These are phyloP conservation scores for Mycena amicta DNA, from an alignment of 768 basidiomycete genomes.

Conservation along the genomic window DNA sequence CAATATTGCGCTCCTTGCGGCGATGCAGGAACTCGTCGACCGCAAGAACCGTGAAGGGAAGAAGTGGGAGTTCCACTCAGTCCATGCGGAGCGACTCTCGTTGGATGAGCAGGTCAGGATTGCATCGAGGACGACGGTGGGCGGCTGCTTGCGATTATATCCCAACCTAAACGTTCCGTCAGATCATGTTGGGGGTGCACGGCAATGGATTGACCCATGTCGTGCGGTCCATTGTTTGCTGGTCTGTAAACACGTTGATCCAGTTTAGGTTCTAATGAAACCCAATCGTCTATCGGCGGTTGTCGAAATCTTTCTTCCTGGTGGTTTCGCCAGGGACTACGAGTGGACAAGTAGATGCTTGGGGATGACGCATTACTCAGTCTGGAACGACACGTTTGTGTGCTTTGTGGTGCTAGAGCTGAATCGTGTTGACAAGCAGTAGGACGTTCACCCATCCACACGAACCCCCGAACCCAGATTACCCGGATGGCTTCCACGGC, in stretches of 20 bases:
- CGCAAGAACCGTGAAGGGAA: slow-evolving; percentile 32
- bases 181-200: slow-evolving; percentile 56
- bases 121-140: slow-evolving; percentile 55
- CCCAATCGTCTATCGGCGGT: slow-evolving; percentile 56
- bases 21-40: slow-evolving; percentile 41
- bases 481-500: slow-evolving; percentile 70
- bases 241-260: background rate
- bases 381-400: slow-evolving; percentile 55
- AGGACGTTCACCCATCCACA: slow-evolving; percentile 17
- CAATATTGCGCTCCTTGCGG: slow-evolving; percentile 43
- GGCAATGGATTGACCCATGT: slow-evolving; percentile 65
- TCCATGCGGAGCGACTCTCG: slow-evolving; percentile 49
- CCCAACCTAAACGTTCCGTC: too few species aligned
- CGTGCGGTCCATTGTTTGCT: slow-evolving; percentile 11
- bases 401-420: too few species aligned
- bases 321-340: slow-evolving; percentile 65
- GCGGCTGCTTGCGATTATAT: too few species aligned
- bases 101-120: slow-evolving; percentile 60
- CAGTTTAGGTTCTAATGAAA: slow-evolving; percentile 53
- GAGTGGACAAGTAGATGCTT: slow-evolving; percentile 60
- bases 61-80: slow-evolving; percentile 50
- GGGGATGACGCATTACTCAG: slow-evolving; percentile 56
- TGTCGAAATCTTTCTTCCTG: slow-evolving; percentile 63
- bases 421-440: background rate
- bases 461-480: slow-evolving; percentile 32